Percentiles rank a stretch among this genome's conserved stretches.
Conservation (phyloP, 1,139 yeast genomes). For the Schwanniomyces etchellsii region DNA sequence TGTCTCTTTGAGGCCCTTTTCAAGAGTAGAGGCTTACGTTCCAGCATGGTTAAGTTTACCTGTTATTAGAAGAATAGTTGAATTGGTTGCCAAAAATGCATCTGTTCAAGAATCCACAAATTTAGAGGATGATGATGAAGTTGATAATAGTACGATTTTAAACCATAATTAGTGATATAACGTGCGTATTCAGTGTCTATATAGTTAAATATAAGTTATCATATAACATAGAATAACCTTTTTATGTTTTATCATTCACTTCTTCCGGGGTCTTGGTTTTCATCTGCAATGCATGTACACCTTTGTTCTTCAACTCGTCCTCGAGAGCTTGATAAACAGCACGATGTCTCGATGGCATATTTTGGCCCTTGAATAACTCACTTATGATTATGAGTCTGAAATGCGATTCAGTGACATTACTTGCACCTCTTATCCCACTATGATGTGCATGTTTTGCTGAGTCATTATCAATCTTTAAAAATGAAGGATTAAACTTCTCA, state of each 20-base stretch:
- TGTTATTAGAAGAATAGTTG: slow-evolving; percentile 80
- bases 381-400: slow-evolving; percentile 71
- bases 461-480: slow-evolving; percentile 65
- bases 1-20: slow-evolving; percentile 78
- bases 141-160: slow-evolving; percentile 4
- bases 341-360: slow-evolving; percentile 75
- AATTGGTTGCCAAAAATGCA: slow-evolving; percentile 82
- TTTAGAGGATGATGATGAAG: slow-evolving; percentile 10
- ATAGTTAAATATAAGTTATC: too few relatives aligned
- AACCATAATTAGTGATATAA: slow-evolving; percentile 3
- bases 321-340: slow-evolving; percentile 62
- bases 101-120: slow-evolving; percentile 32
- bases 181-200: too few relatives aligned
- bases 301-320: slow-evolving; percentile 64
- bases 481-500: slow-evolving; percentile 42
- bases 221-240: background rate
- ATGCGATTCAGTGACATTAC: slow-evolving; percentile 79
- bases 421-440: slow-evolving; percentile 71
- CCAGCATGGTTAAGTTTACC: slow-evolving; percentile 95
- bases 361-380: slow-evolving; percentile 59
- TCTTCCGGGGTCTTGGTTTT: slow-evolving; percentile 76
- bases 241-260: slow-evolving; percentile 22
- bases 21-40: slow-evolving; percentile 90
- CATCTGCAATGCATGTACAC: slow-evolving; percentile 87
- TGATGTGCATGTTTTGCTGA: slow-evolving; percentile 89